Conservation (phyloP, 202 grass and related monocot genomes). For the Panicum hallii region DNA sequence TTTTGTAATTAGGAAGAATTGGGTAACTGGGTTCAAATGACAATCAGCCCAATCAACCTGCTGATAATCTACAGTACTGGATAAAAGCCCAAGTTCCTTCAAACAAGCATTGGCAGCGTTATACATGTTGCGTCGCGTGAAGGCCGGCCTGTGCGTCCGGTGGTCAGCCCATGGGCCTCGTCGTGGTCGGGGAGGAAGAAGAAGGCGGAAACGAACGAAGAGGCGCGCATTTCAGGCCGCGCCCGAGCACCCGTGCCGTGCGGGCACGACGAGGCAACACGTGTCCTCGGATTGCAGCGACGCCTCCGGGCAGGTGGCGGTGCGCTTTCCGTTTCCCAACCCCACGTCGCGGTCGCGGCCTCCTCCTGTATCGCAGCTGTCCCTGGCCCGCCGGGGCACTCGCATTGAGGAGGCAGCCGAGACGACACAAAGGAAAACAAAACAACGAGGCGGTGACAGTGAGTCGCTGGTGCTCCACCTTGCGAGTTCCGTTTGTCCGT, state of each 20-base stretch:
- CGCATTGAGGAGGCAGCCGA: not conserved
- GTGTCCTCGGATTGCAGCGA: not conserved
- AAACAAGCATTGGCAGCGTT: too few species aligned
- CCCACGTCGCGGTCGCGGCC: not conserved
- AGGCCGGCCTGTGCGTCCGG: too few species aligned
- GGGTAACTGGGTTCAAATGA: not conserved
- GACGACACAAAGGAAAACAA: not conserved
- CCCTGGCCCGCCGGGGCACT: not conserved
- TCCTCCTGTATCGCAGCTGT: conserved; percentile 17
- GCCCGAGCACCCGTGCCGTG: not conserved
- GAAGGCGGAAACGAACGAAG: not conserved
- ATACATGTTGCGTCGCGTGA: too few species aligned
- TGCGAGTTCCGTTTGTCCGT: not conserved
- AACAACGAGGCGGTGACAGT: not conserved
- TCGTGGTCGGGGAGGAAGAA: too few species aligned
- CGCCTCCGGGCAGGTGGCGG: not conserved
- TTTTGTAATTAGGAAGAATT: too few species aligned
- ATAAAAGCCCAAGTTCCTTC: too few species aligned
- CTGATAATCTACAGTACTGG: too few species aligned
- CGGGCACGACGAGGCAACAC: conserved; percentile 16
- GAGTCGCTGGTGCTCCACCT: not conserved
- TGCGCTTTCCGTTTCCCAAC: conserved; percentile 21
- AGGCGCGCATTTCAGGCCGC: too few species aligned
- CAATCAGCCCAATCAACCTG: not conserved
- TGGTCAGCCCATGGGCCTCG: too few species aligned